These are phyloP conservation scores for Ligustrum vulgare DNA, from an alignment of 257 asterid species.

Conservation along the genomic window DNA sequence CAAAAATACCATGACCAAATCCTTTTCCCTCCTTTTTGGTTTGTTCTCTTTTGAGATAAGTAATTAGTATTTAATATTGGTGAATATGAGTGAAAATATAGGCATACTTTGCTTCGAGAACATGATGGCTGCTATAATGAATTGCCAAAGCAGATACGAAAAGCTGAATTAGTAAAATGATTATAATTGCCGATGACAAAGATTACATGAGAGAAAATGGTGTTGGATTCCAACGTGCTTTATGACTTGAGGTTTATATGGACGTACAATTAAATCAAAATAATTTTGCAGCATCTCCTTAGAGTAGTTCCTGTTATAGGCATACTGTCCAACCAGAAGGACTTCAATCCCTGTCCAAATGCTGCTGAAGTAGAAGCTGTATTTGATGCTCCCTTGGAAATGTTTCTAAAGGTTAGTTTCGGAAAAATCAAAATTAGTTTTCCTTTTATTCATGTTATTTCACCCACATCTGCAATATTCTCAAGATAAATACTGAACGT, in stretches of 20 bases:
- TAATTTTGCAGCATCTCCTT: conserved; percentile 74
- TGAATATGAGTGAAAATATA: background rate
- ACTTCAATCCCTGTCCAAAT: conserved; percentile 65
- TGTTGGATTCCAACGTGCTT: background rate
- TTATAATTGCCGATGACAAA: background rate
- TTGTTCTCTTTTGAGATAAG: background rate
- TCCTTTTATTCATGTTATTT: background rate
- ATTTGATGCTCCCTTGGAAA: conserved; percentile 91
- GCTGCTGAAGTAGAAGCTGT: conserved; percentile 80
- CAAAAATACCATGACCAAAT: background rate
- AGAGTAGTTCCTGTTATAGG: conserved; percentile 96
- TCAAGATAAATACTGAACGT: background rate
- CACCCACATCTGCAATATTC: background rate
- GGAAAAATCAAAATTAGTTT: background rate
- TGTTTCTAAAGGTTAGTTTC: conserved; percentile 81
- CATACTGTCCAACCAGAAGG: conserved; percentile 66
- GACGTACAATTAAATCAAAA: background rate
- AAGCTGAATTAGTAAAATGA: background rate
- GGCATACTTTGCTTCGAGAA: background rate
- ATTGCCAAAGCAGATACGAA: background rate
- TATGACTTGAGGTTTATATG: background rate
- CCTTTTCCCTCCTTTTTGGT: background rate
- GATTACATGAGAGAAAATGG: background rate
- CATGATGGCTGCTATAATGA: background rate
- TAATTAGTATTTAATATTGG: background rate